A percentile compares a stretch with the other conserved stretches of the same genome.
Conservation (phyloP, 2,329 filamentous ascomycete genomes). For the Harringtonia aguacate region DNA sequence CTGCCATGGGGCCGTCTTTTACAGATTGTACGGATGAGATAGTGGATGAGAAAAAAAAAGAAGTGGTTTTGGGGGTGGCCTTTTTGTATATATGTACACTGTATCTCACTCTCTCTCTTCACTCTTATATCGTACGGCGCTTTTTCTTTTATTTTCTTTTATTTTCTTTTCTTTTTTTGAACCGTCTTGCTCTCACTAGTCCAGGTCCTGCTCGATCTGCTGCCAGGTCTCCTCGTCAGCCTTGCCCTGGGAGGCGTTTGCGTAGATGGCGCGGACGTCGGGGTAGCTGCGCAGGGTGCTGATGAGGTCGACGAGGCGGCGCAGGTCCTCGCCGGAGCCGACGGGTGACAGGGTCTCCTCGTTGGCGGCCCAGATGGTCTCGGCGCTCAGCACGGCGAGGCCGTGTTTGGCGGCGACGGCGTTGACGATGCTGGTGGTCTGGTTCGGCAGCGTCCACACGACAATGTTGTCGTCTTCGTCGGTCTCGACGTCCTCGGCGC, state of each 20-base stretch:
- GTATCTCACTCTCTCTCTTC: no score
- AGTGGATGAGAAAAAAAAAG: not conserved
- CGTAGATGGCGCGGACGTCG: constrained; percentile 69
- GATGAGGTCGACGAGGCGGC: constrained; percentile 49
- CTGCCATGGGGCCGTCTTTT: no score
- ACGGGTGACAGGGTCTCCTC: constrained; percentile 63
- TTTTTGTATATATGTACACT: not conserved
- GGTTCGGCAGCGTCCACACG: constrained; percentile 57
- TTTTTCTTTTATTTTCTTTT: constrained; percentile 6
- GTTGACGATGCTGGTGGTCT: constrained; percentile 53
- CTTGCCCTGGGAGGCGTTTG: constrained; percentile 49
- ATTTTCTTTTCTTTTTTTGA: not conserved
- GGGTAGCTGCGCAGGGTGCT: constrained; percentile 52
- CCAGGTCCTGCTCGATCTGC: constrained; percentile 40
- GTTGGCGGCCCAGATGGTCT: constrained; percentile 79
- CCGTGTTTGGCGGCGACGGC: constrained; percentile 51
- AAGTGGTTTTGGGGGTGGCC: not conserved
- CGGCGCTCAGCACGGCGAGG: constrained; percentile 59
- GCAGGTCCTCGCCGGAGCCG: constrained; percentile 42
- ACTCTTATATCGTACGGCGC: no score
- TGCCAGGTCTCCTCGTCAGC: constrained; percentile 44
- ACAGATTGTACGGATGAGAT: no score
- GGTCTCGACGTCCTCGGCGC: constrained; percentile 59
- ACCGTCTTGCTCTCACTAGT: constrained; percentile 18
- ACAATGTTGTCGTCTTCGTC: constrained; percentile 60